Evolutionary conservation across 768 basidiomycete genomes (phyloP).

Genomic region (Leccinum disarticulatum): DNA sequence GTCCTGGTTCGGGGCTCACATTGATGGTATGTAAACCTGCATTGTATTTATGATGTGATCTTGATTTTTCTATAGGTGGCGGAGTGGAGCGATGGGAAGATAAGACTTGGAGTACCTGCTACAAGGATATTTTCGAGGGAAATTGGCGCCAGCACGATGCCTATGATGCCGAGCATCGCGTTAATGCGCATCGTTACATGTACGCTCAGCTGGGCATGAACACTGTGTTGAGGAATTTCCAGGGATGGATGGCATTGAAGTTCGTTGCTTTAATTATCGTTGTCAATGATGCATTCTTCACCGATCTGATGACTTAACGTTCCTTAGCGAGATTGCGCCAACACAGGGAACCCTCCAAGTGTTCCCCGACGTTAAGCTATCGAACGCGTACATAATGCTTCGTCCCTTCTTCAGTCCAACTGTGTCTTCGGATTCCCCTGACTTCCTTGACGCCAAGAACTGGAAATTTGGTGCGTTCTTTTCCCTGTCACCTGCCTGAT

Average conservation of each 20-base stretch:
- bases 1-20: constrained; percentile 51
- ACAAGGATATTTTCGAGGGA: constrained; percentile 58
- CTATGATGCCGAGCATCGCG: constrained; percentile 48
- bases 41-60: neutral
- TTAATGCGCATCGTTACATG: constrained; percentile 44
- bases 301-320: neutral
- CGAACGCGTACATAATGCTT: constrained; percentile 43
- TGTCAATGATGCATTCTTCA: too few species aligned
- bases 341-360: constrained; percentile 51
- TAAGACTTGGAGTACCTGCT: constrained; percentile 53
- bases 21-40: constrained; percentile 45
- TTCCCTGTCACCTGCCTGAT: constrained; percentile 21
- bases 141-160: constrained; percentile 64
- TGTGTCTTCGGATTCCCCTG: constrained; percentile 38
- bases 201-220: constrained; percentile 44
- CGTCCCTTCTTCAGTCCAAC: constrained; percentile 66
- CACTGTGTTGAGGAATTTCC: constrained; percentile 63
- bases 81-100: constrained; percentile 78
- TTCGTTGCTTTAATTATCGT: constrained; percentile 21
- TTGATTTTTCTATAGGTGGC: constrained; percentile 46
- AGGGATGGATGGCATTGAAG: constrained; percentile 76
- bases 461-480: constrained; percentile 47
- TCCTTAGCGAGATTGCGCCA: constrained; percentile 58
- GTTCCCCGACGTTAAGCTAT: constrained; percentile 62
- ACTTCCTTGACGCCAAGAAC: constrained; percentile 46